Conservation (phyloP, 768 basidiomycete species). For the Brasilioporus rufonigricans region DNA sequence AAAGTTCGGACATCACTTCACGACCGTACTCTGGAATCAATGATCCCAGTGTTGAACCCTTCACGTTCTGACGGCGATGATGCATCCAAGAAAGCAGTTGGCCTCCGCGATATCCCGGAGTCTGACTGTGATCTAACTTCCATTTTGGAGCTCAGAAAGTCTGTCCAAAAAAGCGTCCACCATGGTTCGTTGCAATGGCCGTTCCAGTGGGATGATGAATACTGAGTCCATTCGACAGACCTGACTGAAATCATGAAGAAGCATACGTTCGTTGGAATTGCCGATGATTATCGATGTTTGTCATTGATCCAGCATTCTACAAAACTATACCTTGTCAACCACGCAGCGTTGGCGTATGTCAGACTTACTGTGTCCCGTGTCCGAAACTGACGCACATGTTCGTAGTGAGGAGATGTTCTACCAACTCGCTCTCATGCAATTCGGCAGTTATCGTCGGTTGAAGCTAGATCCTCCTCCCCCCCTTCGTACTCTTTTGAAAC, state of each 20-base stretch:
- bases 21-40: conserved; percentile 91
- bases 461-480: conserved; percentile 82
- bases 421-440: conserved; percentile 89
- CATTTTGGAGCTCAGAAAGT: conserved; percentile 61
- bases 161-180: conserved; percentile 60
- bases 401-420: conserved; percentile 91
- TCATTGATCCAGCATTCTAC: conserved; percentile 87
- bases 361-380: background rate
- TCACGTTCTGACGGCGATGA: conserved; percentile 37
- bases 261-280: conserved; percentile 91
- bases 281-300: conserved; percentile 68
- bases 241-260: conserved; percentile 80
- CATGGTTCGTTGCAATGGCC: conserved; percentile 47
- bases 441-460: conserved; percentile 75
- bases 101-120: conserved; percentile 61
- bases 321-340: conserved; percentile 87
- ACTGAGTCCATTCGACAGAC: conserved; percentile 41
- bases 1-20: conserved; percentile 89
- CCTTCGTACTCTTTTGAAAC: conserved; percentile 63
- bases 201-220: background rate
- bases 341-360: conserved; percentile 78
- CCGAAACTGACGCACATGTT: background rate
- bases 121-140: conserved; percentile 78
- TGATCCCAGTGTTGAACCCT: conserved; percentile 74
- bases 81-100: conserved; percentile 12